Evolutionary conservation across 306 rosid species (phyloP).

Genomic region (Biancaea sappan): DNA sequence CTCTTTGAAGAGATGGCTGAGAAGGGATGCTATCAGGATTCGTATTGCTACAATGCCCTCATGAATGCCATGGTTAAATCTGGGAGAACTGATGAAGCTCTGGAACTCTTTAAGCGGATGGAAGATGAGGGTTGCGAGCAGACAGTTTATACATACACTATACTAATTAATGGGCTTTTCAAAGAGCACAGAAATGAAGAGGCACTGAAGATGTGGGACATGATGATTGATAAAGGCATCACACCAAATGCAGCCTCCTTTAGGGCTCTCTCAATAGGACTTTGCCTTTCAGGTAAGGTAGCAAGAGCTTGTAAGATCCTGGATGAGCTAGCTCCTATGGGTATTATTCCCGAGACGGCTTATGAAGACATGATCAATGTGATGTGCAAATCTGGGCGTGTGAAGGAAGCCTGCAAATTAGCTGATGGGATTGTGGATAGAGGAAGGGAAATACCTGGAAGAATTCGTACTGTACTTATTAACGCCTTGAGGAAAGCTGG

Average conservation of each 20-base stretch:
- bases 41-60: conserved; percentile 72
- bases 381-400: conserved; percentile 74
- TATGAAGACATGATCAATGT: conserved; percentile 83
- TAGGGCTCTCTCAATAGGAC: conserved; percentile 79
- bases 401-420: conserved; percentile 88
- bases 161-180: conserved; percentile 69
- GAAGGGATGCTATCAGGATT: conserved; percentile 71
- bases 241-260: conserved; percentile 82
- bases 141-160: conserved; percentile 77
- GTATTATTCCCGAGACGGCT: conserved; percentile 71
- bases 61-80: conserved; percentile 70
- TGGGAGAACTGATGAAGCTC: conserved; percentile 70
- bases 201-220: conserved; percentile 77
- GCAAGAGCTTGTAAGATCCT: conserved; percentile 88
- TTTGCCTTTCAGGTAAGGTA: conserved; percentile 84
- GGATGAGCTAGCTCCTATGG: conserved; percentile 91
- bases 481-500: conserved; percentile 89
- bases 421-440: conserved; percentile 92
- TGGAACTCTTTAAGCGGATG: conserved; percentile 60
- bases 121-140: conserved; percentile 84
- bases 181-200: conserved; percentile 77
- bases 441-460: conserved; percentile 89
- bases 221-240: conserved; percentile 82
- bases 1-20: conserved; percentile 70
- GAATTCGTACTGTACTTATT: conserved; percentile 67